Percentiles rank a stretch among this genome's conserved stretches.
phyloP scores from a whole-genome alignment of 805 yeast genomes.

The Debaryomyces tyrocola region DNA sequence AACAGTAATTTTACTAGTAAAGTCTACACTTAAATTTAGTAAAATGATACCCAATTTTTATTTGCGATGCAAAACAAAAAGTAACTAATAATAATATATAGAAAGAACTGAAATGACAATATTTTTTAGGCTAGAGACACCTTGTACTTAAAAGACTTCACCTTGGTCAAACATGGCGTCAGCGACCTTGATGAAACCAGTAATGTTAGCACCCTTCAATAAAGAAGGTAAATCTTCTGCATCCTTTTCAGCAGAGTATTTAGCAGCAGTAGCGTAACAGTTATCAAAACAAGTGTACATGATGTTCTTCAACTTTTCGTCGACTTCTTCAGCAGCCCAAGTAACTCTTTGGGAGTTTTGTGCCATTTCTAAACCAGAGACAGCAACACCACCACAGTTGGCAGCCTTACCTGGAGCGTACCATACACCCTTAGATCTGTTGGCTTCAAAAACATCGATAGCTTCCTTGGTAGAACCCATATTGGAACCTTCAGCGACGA shows the following conservation, averaged over 20 bases:
- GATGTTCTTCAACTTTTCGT: conserved; percentile 82
- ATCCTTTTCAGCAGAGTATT: conserved; percentile 72
- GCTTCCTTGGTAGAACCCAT: conserved; percentile 99
- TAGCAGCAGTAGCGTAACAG: conserved; percentile 84
- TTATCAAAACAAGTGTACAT: conserved; percentile 91
- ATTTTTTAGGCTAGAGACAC: neutral
- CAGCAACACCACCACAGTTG: conserved; percentile 99
- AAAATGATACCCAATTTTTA: too few relatives aligned
- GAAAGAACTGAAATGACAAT: conserved; percentile 8
- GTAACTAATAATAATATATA: conserved; percentile 1
- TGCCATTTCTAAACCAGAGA: conserved; percentile 98
- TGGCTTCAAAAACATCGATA: conserved; percentile 88
- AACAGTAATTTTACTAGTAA: too few relatives aligned
- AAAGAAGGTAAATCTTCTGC: conserved; percentile 75
- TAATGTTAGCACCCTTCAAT: conserved; percentile 98
- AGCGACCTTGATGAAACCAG: conserved; percentile 98
- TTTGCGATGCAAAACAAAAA: too few relatives aligned
- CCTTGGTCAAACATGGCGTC: conserved; percentile 98
- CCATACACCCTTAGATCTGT: conserved; percentile 76
- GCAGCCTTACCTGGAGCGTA: conserved; percentile 99
- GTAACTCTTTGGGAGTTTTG: conserved; percentile 93
- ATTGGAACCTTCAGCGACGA: conserved; percentile 98
- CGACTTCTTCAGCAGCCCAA: conserved; percentile 95
- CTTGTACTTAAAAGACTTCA: conserved; percentile 52
- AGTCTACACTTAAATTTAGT: neutral